Base-by-base conservation (phyloP, 2,329 filamentous ascomycete genomes). In the Fusarium chuoi region DNA sequence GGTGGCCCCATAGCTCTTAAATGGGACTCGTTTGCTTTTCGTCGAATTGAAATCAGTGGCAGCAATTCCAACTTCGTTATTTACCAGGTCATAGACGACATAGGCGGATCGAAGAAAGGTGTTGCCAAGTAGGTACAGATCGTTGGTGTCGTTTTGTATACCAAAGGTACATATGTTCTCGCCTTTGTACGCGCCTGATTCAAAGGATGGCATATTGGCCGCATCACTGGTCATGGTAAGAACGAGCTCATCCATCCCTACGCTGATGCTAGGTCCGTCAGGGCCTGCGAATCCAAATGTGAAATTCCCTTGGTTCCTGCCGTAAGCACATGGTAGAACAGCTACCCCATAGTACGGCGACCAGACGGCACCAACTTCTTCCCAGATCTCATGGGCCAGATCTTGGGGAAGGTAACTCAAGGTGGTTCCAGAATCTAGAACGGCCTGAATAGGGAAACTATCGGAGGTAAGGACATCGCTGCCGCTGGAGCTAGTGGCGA, bases 401-500 rank as follows among this genome's bases (percentile, higher is more conserved):
- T 89, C 85, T 65, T 89, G 85, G 3, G 93, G 93, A 1, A 95
- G 83, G 78, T 93, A 93, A 73, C 87, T 91, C 68, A 94, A 84
- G 7, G 91, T 93, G n/a, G 91, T 93, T 42, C 93, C 93, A 2
- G 92, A 93, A 81, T 95, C 93, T 41, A 95, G 87, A 9, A 95
- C 86, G 6, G 90, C 92, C 8, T 89, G 83, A n/a, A 89, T 79
- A 1, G 90, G 86, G 45, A 84, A 84, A 22, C 80, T 59, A 6
- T 67, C 52, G 1, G 85, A 84, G 2, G 84, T 82, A 38, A 89
- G 81, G 1, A 78, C 76, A 70, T 89, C 87, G 56, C 79, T 84
- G 17, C 89, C 89, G 35, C 83, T 86, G 6, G 85, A 79, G 58
- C 88, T 89, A 39, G 79, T 77, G 14, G 86, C 88, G 20, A 82